A percentile compares a stretch with the other conserved stretches of the same genome.
These are phyloP conservation scores for Microdochium bolleyi DNA, from an alignment of 2,329 filamentous ascomycete genomes.

Conservation along the genomic window DNA sequence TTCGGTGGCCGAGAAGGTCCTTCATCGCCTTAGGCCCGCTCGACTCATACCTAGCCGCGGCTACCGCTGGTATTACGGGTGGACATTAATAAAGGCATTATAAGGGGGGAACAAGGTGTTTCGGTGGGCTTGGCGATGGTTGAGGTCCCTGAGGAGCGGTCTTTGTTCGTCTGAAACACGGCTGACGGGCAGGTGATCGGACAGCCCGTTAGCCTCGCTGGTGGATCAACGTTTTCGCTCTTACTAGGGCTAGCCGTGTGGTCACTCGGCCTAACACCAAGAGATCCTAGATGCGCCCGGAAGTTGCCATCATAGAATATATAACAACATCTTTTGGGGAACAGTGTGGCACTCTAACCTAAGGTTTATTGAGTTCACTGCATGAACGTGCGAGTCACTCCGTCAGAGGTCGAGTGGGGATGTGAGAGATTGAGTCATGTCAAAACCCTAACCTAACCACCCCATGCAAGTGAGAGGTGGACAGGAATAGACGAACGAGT, in stretches of 20 bases:
- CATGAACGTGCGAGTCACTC: not conserved
- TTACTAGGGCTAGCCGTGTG: not conserved
- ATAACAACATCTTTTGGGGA: not conserved
- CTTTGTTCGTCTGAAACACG: not conserved
- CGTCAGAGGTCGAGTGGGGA: not conserved
- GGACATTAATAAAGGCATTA: not conserved
- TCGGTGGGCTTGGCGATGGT: not conserved
- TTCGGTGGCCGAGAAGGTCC: not conserved
- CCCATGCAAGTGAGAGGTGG: not conserved
- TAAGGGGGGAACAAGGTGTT: not conserved
- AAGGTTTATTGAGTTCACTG: not conserved
- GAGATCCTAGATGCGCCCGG: not conserved
- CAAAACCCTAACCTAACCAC: not conserved
- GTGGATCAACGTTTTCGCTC: not conserved
- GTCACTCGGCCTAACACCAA: not conserved
- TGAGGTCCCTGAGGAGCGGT: not conserved
- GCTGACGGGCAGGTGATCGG: not conserved
- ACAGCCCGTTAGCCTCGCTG: not conserved
- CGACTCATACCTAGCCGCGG: not conserved
- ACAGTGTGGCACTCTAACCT: not conserved
- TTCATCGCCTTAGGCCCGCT: not conserved
- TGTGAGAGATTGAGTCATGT: not conserved
- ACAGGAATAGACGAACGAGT: not conserved
- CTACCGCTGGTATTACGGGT: not conserved
- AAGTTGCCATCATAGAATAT: not conserved